These are phyloP conservation scores for Emiliania huxleyi DNA, from an alignment of 78 protist genomes.

Conservation along the genomic window DNA sequence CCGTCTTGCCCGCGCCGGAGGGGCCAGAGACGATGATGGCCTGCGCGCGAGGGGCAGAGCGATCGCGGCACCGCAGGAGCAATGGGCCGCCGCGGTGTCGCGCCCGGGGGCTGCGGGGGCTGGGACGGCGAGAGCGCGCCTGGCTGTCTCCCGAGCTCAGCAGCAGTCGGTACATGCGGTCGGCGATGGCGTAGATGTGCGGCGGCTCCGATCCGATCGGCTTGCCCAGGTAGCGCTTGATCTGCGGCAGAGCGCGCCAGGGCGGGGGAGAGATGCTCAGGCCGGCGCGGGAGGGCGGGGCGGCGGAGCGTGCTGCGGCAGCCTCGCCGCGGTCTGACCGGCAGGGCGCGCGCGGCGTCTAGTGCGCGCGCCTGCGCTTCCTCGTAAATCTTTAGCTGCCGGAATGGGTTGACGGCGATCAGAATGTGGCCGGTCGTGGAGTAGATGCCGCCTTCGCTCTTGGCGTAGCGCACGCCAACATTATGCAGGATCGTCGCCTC, in stretches of 20 bases:
- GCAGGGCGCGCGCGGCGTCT: too few relatives aligned
- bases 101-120: neutral
- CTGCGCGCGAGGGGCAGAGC: neutral
- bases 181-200: neutral
- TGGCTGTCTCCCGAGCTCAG: neutral
- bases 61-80: neutral
- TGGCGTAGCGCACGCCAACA: neutral
- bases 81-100: neutral
- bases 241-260: neutral
- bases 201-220: constrained; percentile 8
- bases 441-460: neutral
- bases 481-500: constrained; percentile 12
- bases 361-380: neutral
- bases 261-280: neutral
- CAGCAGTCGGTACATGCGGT: constrained; percentile 19
- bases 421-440: neutral
- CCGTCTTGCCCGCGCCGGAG: constrained; percentile 1
- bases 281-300: neutral
- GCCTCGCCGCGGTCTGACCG: too few relatives aligned
- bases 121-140: neutral
- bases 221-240: neutral
- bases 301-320: too few relatives aligned
- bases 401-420: constrained; percentile 5
- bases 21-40: constrained; percentile 7
- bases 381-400: neutral